Percentiles rank a stretch among this genome's conserved stretches.
phyloP scores from a whole-genome alignment of 163 green algal genomes.

The Coccomyxa subellipsoidea region DNA sequence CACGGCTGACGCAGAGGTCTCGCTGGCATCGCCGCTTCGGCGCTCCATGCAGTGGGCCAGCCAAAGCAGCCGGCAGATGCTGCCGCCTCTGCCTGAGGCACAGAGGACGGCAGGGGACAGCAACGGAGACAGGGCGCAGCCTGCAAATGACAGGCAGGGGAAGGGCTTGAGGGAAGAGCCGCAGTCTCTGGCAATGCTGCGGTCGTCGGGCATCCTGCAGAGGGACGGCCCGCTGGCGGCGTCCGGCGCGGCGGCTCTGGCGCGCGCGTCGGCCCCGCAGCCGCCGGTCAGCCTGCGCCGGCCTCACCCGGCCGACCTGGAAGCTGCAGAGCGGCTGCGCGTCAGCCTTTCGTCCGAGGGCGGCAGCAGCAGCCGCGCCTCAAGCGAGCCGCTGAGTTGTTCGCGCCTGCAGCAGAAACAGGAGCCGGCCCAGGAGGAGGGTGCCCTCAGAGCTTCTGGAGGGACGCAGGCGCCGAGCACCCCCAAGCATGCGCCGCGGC shows the following conservation, averaged over 20 bases:
- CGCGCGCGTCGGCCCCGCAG: not conserved
- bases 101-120: no score
- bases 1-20: not conserved
- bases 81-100: no score
- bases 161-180: not conserved
- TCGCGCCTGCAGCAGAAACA: not conserved
- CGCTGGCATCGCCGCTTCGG: not conserved
- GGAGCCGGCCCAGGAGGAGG: not conserved
- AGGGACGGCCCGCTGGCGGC: not conserved
- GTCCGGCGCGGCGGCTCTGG: not conserved
- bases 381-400: no score
- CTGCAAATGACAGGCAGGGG: not conserved
- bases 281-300: not conserved
- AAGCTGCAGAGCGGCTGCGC: not conserved
- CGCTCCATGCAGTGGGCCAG: not conserved
- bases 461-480: not conserved
- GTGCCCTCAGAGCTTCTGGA: not conserved
- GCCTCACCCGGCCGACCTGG: not conserved
- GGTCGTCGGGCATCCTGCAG: not conserved
- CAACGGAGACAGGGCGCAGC: not conserved
- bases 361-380: not conserved
- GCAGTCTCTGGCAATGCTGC: not conserved
- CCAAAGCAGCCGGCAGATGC: no score
- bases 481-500: not conserved
- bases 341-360: not conserved